phyloP scores from a whole-genome alignment of 129 eudicot genomes.

The Lactuca saligna region DNA sequence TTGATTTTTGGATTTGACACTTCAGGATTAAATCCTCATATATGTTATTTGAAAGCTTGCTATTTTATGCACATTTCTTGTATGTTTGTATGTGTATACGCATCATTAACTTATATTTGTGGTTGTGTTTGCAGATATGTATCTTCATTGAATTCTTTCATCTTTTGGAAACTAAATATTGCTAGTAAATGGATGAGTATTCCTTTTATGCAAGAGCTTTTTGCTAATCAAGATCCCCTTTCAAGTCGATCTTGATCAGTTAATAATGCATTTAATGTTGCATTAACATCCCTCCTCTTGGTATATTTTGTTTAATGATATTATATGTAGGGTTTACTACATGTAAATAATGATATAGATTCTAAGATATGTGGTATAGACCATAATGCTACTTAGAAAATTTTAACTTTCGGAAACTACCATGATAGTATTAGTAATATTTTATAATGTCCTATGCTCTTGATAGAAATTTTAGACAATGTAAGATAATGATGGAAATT shows the following conservation, averaged over 20 bases:
- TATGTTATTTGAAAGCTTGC: too few species aligned
- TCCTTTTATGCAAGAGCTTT: conserved; percentile 59
- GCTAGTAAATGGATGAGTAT: conserved; percentile 55
- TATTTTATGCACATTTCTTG: not conserved
- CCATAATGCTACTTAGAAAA: too few species aligned
- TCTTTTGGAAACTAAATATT: conserved; percentile 14
- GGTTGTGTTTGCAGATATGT: not conserved
- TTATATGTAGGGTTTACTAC: too few species aligned
- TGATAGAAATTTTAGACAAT: too few species aligned
- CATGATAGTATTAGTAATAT: too few species aligned
- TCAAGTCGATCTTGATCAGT: conserved; percentile 74
- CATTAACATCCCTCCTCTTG: conserved; percentile 73
- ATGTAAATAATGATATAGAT: too few species aligned
- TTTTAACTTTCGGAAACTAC: too few species aligned
- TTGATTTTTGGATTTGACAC: conserved; percentile 85
- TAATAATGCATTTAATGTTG: conserved; percentile 96
- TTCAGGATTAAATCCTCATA: conserved; percentile 54
- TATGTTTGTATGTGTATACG: conserved; percentile 1
- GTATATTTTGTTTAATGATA: conserved; percentile 36
- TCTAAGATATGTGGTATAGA: too few species aligned
- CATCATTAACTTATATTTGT: too few species aligned
- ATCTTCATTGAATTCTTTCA: conserved; percentile 10
- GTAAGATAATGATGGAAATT: too few species aligned
- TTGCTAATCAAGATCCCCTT: conserved; percentile 71
- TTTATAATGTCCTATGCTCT: too few species aligned